These are phyloP conservation scores for Macrotyloma uniflorum DNA, from an alignment of 306 rosid genomes.

Conservation along the genomic window DNA sequence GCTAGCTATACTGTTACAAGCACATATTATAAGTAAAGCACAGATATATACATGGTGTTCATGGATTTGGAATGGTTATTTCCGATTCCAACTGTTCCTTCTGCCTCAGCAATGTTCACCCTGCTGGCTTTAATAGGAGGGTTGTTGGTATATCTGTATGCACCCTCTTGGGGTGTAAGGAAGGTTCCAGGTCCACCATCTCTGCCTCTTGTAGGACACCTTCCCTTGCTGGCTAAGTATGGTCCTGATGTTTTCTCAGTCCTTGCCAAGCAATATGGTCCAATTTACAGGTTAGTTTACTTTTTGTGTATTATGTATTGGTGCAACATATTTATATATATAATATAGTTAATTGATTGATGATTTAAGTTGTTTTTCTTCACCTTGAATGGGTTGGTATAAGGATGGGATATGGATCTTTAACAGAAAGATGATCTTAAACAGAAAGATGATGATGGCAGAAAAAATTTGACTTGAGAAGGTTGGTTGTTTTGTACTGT, in stretches of 20 bases:
- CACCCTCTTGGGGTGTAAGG: conserved; percentile 84
- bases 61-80: conserved; percentile 44
- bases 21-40: background rate
- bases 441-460: background rate
- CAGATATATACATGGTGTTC: conserved; percentile 5
- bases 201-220: conserved; percentile 80
- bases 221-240: conserved; percentile 80
- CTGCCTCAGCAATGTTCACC: conserved; percentile 47
- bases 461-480: conserved; percentile 2
- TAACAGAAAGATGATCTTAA: too few relatives aligned
- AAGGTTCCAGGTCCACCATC: conserved; percentile 90
- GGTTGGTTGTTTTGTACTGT: background rate
- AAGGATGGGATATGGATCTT: background rate
- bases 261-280: conserved; percentile 86
- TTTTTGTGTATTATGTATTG: background rate
- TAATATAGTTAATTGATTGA: background rate
- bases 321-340: background rate
- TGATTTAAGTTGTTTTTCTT: background rate
- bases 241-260: conserved; percentile 93
- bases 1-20: background rate
- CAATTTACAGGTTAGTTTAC: conserved; percentile 77
- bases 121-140: conserved; percentile 54
- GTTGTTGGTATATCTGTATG: conserved; percentile 56
- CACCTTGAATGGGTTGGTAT: background rate
- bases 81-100: conserved; percentile 14